Evolutionary conservation across 2,329 filamentous ascomycete genomes (phyloP).

Genomic region (Paraphoma sp.): DNA sequence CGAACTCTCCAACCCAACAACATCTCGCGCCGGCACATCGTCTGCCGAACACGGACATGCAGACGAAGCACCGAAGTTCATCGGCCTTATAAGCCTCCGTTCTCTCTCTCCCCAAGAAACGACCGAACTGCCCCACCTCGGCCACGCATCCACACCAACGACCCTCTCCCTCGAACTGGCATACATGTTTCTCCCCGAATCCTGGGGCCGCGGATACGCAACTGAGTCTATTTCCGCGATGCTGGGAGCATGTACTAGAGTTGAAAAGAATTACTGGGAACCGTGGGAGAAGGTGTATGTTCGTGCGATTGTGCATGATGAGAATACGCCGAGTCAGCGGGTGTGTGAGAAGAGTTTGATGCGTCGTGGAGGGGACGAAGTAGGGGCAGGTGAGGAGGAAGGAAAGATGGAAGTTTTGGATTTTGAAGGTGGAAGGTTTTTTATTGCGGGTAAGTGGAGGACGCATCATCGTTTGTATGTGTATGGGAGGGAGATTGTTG

Average conservation of each 20-base stretch:
- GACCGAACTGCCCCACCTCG: slow-evolving; percentile 10
- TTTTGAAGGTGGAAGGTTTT: slow-evolving; percentile 24
- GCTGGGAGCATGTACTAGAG: slow-evolving; percentile 25
- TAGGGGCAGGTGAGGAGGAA: background rate
- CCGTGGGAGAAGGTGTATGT: slow-evolving; percentile 31
- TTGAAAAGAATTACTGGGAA: slow-evolving; percentile 18
- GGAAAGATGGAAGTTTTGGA: slow-evolving; percentile 5
- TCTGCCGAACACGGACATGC: background rate
- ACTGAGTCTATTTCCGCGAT: slow-evolving; percentile 47
- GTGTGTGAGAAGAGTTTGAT: slow-evolving; percentile 29
- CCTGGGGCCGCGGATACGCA: slow-evolving; percentile 46
- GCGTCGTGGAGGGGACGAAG: background rate
- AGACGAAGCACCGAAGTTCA: slow-evolving; percentile 5
- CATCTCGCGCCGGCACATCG: background rate
- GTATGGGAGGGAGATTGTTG: slow-evolving; percentile 17
- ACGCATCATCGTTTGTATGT: slow-evolving; percentile 22
- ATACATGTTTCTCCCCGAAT: slow-evolving; percentile 43
- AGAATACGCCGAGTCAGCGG: slow-evolving; percentile 26
- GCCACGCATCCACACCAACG: slow-evolving; percentile 7
- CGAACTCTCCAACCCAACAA: slow-evolving; percentile 6
- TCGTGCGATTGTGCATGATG: slow-evolving; percentile 29
- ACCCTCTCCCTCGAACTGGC: slow-evolving; percentile 39
- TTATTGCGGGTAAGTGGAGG: slow-evolving; percentile 24
- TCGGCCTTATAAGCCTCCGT: slow-evolving; percentile 25
- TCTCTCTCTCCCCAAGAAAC: slow-evolving; percentile 6